These are phyloP conservation scores for Apiospora phragmitis DNA, from an alignment of 2,329 filamentous ascomycete genomes.

Conservation along the genomic window DNA sequence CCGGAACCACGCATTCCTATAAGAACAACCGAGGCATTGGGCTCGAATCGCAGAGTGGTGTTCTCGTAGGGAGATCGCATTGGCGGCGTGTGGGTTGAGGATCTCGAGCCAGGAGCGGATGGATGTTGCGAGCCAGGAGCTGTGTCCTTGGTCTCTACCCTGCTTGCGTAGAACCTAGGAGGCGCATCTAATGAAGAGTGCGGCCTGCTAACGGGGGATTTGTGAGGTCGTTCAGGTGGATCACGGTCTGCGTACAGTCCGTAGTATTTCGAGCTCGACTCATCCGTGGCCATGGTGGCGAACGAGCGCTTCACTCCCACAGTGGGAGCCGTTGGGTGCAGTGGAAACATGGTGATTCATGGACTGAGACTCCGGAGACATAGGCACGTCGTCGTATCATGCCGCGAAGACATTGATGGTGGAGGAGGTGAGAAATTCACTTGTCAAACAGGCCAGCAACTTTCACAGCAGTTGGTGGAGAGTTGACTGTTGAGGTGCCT, in stretches of 20 bases:
- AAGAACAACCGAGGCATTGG: slow-evolving; percentile 70
- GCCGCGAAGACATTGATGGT: background rate
- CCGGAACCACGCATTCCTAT: slow-evolving; percentile 73
- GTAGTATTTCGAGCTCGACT: slow-evolving; percentile 14
- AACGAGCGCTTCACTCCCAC: slow-evolving; percentile 43
- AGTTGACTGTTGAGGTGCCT: background rate
- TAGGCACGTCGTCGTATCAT: background rate
- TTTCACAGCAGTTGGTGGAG: background rate
- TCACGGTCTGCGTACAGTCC: background rate
- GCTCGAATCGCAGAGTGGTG: slow-evolving; percentile 41
- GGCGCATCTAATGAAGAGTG: background rate
- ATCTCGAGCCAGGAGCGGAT: slow-evolving; percentile 12
- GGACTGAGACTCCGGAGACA: background rate
- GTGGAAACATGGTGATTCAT: slow-evolving; percentile 10
- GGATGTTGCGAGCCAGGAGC: background rate
- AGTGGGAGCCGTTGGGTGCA: slow-evolving; percentile 26
- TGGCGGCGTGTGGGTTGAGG: slow-evolving; percentile 22
- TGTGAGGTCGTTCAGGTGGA: background rate
- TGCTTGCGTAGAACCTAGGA: background rate
- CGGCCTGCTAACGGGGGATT: background rate
- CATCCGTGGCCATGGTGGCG: slow-evolving; percentile 33
- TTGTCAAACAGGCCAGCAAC: background rate
- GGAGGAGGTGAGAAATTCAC: background rate
- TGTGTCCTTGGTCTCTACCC: background rate
- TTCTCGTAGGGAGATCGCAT: slow-evolving; percentile 23